Evolutionary conservation across 345 rosid species (phyloP).

Genomic region (Melaleuca alternifolia): DNA sequence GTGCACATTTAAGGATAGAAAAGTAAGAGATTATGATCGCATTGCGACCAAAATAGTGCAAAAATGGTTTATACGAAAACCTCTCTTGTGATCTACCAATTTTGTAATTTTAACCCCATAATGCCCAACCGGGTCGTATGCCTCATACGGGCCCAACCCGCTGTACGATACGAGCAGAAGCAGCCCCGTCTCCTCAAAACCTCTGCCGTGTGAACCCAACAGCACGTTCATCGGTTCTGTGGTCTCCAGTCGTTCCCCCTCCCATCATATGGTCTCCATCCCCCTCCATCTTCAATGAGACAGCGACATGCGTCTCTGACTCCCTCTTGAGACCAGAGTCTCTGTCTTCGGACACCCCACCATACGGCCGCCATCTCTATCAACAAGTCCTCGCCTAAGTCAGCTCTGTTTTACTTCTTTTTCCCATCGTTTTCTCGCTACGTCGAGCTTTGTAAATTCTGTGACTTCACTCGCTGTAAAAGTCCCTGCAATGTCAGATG

Average conservation of each 20-base stretch:
- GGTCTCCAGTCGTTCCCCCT: neutral
- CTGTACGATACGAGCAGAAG: neutral
- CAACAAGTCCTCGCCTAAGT: neutral
- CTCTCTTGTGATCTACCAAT: neutral
- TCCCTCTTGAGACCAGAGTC: neutral
- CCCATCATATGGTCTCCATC: neutral
- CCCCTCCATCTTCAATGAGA: neutral
- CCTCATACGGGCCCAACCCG: neutral
- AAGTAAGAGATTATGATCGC: neutral
- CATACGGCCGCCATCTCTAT: neutral
- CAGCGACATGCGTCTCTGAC: neutral
- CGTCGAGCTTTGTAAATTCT: neutral
- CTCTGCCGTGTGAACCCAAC: neutral
- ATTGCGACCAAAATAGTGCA: neutral
- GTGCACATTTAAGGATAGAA: neutral
- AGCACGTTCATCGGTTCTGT: neutral
- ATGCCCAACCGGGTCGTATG: no score
- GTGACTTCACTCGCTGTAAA: neutral
- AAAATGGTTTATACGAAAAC: neutral
- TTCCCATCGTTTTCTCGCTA: neutral
- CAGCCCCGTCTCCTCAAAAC: neutral
- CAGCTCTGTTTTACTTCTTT: neutral
- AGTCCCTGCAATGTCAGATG: neutral
- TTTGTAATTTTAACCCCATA: no score
- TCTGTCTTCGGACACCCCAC: neutral